Base-by-base conservation (phyloP, 805 yeast genomes). In the Starmerella powellii region DNA sequence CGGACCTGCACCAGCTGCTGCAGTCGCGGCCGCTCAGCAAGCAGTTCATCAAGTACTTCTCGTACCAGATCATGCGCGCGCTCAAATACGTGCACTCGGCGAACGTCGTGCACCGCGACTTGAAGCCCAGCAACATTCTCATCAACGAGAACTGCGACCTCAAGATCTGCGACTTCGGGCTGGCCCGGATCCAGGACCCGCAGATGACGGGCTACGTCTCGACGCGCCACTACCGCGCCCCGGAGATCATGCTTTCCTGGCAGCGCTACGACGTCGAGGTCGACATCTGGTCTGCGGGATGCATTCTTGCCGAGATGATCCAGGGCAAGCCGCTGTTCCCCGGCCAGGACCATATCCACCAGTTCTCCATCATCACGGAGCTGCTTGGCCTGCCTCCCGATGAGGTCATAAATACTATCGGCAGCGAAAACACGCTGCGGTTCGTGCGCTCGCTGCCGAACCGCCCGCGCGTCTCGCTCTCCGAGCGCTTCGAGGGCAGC, bases 151-250 rank as follows among this genome's bases (percentile, higher is more conserved):
- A 83, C 63, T 84, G 95, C 63, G 95, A 84, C 63, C 69, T 84
- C 59, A 84, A 84, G 62, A 84, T 84, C 54, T 84, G 94, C 64
- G 95, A 84, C 62, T 84, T 88, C 60, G 98, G 98, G 18, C 69
- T 88, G 47, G 97, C 97, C 27, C 74, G 98, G 59, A 82, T 88
- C 57, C 96, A 88, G 67, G 98, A 88, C 64, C 95, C 96, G 12
- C 97, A 88, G 62, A 88, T 88, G 98, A 88, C 97, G 1, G 98
- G 97, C 8, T 88, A 88, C 61, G 98, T 88, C 15, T 80, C 94
- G 4, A 88, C 98, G 3, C 65, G 98, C 57, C 88, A 86, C 67
- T 88, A 88, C 64, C 74, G 98, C 49, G 98, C 97, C 0, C 98
- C 98, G 2, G 98, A 88, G 61, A 88, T 88, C 63, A 88, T 88